Evolutionary conservation across 169 alveolate genomes (phyloP).

Genomic region (Perkinsus chesapeaki): DNA sequence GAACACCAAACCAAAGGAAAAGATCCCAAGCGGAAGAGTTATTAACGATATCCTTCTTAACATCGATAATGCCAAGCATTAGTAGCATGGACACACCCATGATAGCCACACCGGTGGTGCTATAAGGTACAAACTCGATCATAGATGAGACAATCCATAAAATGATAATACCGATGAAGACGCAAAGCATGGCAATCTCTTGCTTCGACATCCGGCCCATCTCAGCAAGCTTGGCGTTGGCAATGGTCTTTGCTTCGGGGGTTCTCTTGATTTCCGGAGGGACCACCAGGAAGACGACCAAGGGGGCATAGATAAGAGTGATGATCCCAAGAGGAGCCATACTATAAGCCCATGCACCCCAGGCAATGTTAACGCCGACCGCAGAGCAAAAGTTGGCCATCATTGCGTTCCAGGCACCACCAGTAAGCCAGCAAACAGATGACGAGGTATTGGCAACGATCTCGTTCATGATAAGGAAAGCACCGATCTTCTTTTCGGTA

Average conservation of each 20-base stretch:
- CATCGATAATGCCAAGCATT: neutral
- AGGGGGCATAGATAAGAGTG: neutral
- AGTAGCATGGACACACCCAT: neutral
- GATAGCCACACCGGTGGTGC: neutral
- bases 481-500: constrained; percentile 10
- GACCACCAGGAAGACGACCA: neutral
- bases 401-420: neutral
- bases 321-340: neutral
- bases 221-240: neutral
- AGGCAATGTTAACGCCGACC: neutral
- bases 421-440: neutral
- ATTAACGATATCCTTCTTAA: neutral
- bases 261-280: neutral
- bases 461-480: neutral
- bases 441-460: neutral
- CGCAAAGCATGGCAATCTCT: neutral
- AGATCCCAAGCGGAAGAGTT: neutral
- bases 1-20: neutral
- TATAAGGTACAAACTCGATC: neutral
- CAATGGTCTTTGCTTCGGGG: neutral
- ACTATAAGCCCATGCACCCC: neutral
- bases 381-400: neutral
- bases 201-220: neutral
- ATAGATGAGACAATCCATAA: neutral
- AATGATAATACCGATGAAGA: neutral